Evolutionary conservation across 768 basidiomycete genomes (phyloP), one percentile per base, ranked within the genome.

Genomic region (Auricularia sp.): DNA sequence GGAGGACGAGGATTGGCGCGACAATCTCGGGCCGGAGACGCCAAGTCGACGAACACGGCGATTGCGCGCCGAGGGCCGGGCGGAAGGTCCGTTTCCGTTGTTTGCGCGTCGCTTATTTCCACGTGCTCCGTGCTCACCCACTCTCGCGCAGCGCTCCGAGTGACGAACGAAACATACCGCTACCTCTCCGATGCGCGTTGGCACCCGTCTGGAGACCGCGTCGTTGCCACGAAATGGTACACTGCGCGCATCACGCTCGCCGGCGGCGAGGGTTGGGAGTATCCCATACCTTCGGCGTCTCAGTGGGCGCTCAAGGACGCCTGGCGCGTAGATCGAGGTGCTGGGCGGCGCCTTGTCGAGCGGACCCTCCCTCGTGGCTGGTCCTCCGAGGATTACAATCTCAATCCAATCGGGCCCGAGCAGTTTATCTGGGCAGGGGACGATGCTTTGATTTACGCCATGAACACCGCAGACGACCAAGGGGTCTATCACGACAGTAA

Each of bases 221-320:
- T 90, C n/a, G 75, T 90, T 63, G 86, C 87, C n/a, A 90, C 87
- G 6, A 90, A 90, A 71, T 88, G 88, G 88, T 89, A 87, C 67
- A 88, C 84, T 23, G 84, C 83, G 3, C 67, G 62, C 3, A 82
- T 88, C 7, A 85, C 84, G 60, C 75, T 89, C 36, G 86, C 86
- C 36, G 87, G 86, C 1, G 87, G 87, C 2, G 88, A 90, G 77
- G 86, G 83, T 44, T 90, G 88, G 88, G 80, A 84, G 70, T 90
- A 86, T 65, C 58, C 72, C 3, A 77, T 87, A 33, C 85, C 86
- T 12, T 47, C 67, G 23, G 23, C 23, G 29, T 12, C 35, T 21
- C 33, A 21, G 12, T 18, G n/a, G 16, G 60, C 36, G 34, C 33
- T 11, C 23, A 35, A 34, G 39, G 64, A 33, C 77, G 39, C 7